These are phyloP conservation scores for Trichosporon coremiiforme DNA, from an alignment of 1,284 basidiomycete genomes.

Conservation along the genomic window DNA sequence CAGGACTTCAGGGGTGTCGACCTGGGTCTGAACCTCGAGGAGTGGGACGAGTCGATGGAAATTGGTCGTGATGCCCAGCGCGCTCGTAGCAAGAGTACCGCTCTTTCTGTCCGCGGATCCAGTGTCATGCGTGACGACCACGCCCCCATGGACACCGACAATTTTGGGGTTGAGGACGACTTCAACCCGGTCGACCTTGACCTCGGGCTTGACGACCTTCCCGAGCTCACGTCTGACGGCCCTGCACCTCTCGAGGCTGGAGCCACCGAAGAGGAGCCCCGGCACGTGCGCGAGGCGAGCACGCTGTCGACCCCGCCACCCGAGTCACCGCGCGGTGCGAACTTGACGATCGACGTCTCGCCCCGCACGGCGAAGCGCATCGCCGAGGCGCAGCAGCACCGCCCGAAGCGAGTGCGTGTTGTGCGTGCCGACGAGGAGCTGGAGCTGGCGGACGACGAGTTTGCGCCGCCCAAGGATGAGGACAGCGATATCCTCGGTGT, in stretches of 20 bases:
- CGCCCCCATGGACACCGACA: slow-evolving; percentile 49
- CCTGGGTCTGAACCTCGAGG: slow-evolving; percentile 47
- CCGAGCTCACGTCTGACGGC: slow-evolving; percentile 29
- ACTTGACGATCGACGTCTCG: slow-evolving; percentile 56
- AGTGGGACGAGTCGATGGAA: slow-evolving; percentile 61
- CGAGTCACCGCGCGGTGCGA: slow-evolving; percentile 32
- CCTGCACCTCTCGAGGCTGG: not conserved
- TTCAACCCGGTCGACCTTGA: slow-evolving; percentile 27
- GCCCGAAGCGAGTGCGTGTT: slow-evolving; percentile 63
- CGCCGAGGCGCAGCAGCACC: slow-evolving; percentile 46
- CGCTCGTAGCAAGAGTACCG: slow-evolving; percentile 44
- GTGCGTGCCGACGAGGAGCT: slow-evolving; percentile 68
- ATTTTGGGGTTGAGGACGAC: slow-evolving; percentile 25
- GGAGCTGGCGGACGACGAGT: slow-evolving; percentile 74
- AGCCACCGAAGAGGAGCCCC: slow-evolving; percentile 4
- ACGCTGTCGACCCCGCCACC: slow-evolving; percentile 53
- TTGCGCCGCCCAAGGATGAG: slow-evolving; percentile 64
- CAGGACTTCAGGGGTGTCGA: slow-evolving; percentile 67
- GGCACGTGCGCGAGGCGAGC: slow-evolving; percentile 59
- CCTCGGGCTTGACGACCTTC: slow-evolving; percentile 54
- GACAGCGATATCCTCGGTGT: slow-evolving; percentile 73
- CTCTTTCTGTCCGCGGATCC: slow-evolving; percentile 45
- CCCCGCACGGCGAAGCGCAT: slow-evolving; percentile 60
- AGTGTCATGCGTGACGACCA: slow-evolving; percentile 57
- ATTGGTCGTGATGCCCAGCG: slow-evolving; percentile 69